These are phyloP conservation scores for Sporobolomyces pararoseus DNA, from an alignment of 768 basidiomycete genomes.

Conservation along the genomic window DNA sequence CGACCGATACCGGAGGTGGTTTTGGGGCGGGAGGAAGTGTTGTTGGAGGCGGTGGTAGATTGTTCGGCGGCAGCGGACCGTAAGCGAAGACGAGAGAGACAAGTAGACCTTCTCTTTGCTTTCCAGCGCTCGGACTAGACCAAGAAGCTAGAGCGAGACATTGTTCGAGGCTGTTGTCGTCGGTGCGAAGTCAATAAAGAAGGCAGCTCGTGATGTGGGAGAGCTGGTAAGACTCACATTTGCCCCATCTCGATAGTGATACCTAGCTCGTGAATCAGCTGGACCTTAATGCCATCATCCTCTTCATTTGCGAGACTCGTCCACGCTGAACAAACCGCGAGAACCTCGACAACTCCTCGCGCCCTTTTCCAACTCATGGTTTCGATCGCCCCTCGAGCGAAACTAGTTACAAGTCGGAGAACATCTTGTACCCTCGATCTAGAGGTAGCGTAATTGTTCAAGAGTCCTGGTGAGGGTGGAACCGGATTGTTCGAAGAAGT, in stretches of 20 bases:
- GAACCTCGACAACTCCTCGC: background rate
- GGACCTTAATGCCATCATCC: background rate
- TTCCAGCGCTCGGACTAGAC: background rate
- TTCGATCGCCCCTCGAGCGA: constrained; percentile 4
- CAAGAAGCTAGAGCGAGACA: constrained; percentile 12
- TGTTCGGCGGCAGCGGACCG: background rate
- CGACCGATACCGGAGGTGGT: background rate
- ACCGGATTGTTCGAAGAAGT: background rate
- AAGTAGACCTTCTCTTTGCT: background rate
- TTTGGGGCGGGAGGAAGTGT: constrained; percentile 1
- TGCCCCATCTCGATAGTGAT: constrained; percentile 17
- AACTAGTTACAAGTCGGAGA: background rate
- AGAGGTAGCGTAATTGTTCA: background rate
- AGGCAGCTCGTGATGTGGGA: background rate
- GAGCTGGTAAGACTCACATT: background rate
- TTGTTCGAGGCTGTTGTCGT: background rate
- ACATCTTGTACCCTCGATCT: background rate
- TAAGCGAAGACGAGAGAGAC: background rate
- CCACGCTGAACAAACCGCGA: constrained; percentile 16
- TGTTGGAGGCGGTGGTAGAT: background rate
- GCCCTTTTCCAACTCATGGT: background rate
- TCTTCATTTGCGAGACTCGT: constrained; percentile 8
- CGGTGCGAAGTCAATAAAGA: background rate
- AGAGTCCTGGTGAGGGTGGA: background rate
- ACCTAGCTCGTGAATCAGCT: constrained; percentile 11